Evolutionary conservation across 2,329 filamentous ascomycete species (phyloP), one percentile per base, ranked within the genome.

Genomic region (Colletotrichum sidae): DNA sequence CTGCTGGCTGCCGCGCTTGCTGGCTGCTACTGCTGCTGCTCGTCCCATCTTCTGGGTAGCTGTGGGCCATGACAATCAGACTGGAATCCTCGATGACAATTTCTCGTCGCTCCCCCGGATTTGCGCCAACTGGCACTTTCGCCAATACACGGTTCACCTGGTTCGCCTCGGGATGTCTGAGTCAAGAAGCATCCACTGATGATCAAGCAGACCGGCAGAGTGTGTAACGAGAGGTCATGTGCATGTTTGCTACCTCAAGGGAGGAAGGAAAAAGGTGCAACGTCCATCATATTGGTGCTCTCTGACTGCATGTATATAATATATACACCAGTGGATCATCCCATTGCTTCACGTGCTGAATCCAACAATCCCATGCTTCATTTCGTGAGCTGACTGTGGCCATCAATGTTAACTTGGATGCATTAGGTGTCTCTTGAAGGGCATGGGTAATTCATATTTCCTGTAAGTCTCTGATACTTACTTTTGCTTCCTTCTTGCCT

Each of bases 151-250:
- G 53, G 53, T 58, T 51, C 47, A 45, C 56, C 56, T 52, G 49
- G 56, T 34, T 50, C 38, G 38, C 39, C 33, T 52, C 37, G 39
- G 25, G n/a, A 51, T 47, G 58, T 62, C 52, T 57, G 58, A 66
- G 58, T 66, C 58, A 62, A 59, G 58, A 50, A 42, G 35, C 49
- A 25, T 47, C 58, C 41, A 52, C 52, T 46, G 11, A 55, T 45
- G 51, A 47, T 45, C 17, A 44, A 55, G 33, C 35, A 13, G 38
- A 10, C 44, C 25, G 25, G 4, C 25, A 25, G 39, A 45, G 34
- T 57, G 37, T 42, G 41, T 58, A 46, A 47, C 38, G 42, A 13
- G 11, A 41, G 41, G 47, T 66, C 63, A 66, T 62, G 58, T 57
- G 61, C 50, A 38, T 7, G n/a, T 45, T 60, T 60, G 57, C 37